Conservation (phyloP, 2,329 filamentous ascomycete species). For the Aspergillus awamori region DNA sequence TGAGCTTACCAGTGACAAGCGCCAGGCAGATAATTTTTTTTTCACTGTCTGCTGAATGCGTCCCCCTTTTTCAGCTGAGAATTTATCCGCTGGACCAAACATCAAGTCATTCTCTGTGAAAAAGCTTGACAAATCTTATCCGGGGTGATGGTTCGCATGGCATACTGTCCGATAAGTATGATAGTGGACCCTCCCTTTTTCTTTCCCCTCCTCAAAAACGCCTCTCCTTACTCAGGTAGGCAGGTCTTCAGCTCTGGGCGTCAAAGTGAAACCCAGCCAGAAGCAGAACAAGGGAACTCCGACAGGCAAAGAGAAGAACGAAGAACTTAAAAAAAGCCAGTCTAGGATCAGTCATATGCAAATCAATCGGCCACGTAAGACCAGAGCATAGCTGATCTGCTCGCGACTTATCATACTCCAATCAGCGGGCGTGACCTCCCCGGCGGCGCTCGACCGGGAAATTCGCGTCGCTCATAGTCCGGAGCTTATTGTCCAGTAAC, state of each 20-base stretch:
- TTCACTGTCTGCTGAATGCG: neutral
- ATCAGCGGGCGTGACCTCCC: neutral
- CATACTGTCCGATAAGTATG: conserved; percentile 10
- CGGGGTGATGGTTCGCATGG: conserved; percentile 10
- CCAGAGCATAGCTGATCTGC: neutral
- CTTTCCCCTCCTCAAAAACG: neutral
- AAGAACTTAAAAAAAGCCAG: neutral
- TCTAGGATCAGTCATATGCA: conserved; percentile 19
- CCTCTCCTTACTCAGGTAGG: neutral
- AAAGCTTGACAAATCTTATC: conserved; percentile 18
- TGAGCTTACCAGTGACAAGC: neutral
- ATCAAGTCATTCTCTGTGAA: neutral
- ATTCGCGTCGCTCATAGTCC: conserved; percentile 5
- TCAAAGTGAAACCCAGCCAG: neutral
- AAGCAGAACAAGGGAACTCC: neutral
- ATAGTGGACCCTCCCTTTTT: conserved; percentile 1
- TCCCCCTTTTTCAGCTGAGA: neutral
- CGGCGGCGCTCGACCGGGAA: conserved; percentile 1
- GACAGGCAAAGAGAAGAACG: neutral
- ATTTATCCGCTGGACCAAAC: conserved; percentile 8
- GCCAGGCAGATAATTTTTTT: neutral
- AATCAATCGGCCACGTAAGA: conserved; percentile 15
- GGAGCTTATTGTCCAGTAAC: conserved; percentile 23
- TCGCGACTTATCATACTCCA: conserved; percentile 11
- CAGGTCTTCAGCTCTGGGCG: neutral